A percentile compares a stretch with the other conserved stretches of the same genome.
These are phyloP conservation scores for Russula emetica DNA, from an alignment of 768 basidiomycete genomes.

Conservation along the genomic window DNA sequence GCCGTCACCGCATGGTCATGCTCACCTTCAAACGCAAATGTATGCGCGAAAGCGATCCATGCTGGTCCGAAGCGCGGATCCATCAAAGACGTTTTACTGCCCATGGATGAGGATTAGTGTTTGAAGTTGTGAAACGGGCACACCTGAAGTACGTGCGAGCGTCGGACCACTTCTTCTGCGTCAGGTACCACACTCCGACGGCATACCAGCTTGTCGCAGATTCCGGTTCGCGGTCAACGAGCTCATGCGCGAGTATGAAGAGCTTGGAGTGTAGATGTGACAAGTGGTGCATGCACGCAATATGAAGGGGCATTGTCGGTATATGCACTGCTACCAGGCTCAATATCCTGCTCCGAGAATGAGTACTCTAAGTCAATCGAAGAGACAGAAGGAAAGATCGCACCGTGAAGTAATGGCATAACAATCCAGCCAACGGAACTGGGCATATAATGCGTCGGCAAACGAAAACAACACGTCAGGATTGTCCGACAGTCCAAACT, in stretches of 20 bases:
- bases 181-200: constrained; percentile 95
- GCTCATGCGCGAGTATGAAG: constrained; percentile 93
- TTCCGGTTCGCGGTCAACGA: constrained; percentile 92
- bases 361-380: not conserved
- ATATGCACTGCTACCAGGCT: constrained; percentile 81
- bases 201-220: constrained; percentile 97
- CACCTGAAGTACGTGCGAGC: constrained; percentile 95
- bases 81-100: constrained; percentile 92
- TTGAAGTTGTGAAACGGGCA: constrained; percentile 22
- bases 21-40: constrained; percentile 94
- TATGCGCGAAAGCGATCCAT: constrained; percentile 97
- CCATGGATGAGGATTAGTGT: constrained; percentile 10
- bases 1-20: constrained; percentile 98
- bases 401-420: constrained; percentile 82
- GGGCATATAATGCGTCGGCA: constrained; percentile 83
- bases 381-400: constrained; percentile 14
- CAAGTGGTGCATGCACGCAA: constrained; percentile 97
- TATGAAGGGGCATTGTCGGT: constrained; percentile 87
- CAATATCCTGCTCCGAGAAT: constrained; percentile 58
- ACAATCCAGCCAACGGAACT: constrained; percentile 93
- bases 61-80: constrained; percentile 95
- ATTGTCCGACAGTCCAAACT: constrained; percentile 84
- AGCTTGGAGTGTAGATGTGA: constrained; percentile 87
- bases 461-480: constrained; percentile 88
- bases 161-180: constrained; percentile 80